Percentiles rank a stretch among this genome's conserved stretches.
These are phyloP conservation scores for Elongisporangium prolatum DNA, from an alignment of 352 stramenopile genomes.

Conservation along the genomic window DNA sequence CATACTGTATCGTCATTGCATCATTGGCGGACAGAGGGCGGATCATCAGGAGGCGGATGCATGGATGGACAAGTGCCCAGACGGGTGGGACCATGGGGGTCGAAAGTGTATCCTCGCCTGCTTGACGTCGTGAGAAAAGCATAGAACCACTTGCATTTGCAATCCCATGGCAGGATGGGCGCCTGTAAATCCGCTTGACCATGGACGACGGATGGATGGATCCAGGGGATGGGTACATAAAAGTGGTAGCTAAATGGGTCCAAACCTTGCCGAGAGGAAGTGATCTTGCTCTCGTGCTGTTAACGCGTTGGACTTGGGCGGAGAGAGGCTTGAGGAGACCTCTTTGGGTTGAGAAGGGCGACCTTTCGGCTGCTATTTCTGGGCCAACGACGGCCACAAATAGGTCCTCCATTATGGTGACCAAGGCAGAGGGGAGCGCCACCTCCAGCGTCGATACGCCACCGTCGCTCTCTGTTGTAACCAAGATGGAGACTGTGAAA, in stretches of 20 bases:
- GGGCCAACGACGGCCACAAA: background rate
- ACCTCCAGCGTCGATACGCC: background rate
- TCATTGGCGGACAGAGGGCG: background rate
- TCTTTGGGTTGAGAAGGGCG: background rate
- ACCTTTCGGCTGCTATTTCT: background rate
- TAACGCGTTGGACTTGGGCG: background rate
- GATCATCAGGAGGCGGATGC: background rate
- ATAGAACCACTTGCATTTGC: background rate
- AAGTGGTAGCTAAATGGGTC: background rate
- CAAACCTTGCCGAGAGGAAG: background rate
- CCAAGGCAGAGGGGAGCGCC: background rate
- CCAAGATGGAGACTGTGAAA: background rate
- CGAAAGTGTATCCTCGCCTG: background rate
- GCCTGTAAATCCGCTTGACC: background rate
- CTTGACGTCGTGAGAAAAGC: background rate
- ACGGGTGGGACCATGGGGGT: background rate
- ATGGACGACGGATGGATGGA: background rate
- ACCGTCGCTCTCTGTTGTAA: background rate
- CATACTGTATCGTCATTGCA: background rate
- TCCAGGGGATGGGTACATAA: background rate
- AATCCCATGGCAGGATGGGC: background rate
- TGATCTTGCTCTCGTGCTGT: background rate
- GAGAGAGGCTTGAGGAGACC: background rate
- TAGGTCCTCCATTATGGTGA: background rate
- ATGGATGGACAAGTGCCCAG: background rate